Conservation (phyloP, 129 eudicot species). For the Calendula officinalis region DNA sequence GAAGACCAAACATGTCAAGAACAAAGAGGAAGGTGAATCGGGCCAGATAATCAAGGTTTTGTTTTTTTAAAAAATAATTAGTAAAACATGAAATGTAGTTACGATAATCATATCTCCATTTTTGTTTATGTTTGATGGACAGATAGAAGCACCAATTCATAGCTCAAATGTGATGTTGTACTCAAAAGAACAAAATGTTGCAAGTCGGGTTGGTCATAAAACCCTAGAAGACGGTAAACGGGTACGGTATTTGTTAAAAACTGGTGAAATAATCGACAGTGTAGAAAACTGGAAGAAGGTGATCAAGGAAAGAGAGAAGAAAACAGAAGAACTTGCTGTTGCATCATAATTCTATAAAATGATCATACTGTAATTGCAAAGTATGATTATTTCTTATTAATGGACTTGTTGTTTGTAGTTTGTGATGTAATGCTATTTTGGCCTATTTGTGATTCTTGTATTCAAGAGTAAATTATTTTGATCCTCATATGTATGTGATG, state of each 20-base stretch:
- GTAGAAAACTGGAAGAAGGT: constrained; percentile 80
- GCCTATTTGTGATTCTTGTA: constrained; percentile 25
- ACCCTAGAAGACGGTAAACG: constrained; percentile 73
- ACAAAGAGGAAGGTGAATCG: constrained; percentile 74
- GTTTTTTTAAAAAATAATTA: background rate
- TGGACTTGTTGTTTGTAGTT: constrained; percentile 18
- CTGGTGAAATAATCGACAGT: constrained; percentile 92
- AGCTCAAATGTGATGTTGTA: constrained; percentile 98
- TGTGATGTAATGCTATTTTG: constrained; percentile 25
- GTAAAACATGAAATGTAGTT: too few relatives aligned
- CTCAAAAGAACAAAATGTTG: constrained; percentile 79
- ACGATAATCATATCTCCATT: background rate
- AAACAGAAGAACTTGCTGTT: constrained; percentile 47
- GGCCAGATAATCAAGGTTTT: constrained; percentile 86
- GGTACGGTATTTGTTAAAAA: constrained; percentile 80
- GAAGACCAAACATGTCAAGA: constrained; percentile 93
- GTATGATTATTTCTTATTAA: constrained; percentile 18
- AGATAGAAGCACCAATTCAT: constrained; percentile 95
- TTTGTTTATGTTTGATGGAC: constrained; percentile 19
- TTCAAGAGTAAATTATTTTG: constrained; percentile 4
- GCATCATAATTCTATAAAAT: constrained; percentile 27
- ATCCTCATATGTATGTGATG: background rate
- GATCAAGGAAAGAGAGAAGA: constrained; percentile 54
- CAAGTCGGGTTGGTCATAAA: constrained; percentile 95
- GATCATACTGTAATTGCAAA: constrained; percentile 27